Evolutionary conservation across 371 early-diverging fungal species (phyloP).

Genomic region (Racocetra persica): DNA sequence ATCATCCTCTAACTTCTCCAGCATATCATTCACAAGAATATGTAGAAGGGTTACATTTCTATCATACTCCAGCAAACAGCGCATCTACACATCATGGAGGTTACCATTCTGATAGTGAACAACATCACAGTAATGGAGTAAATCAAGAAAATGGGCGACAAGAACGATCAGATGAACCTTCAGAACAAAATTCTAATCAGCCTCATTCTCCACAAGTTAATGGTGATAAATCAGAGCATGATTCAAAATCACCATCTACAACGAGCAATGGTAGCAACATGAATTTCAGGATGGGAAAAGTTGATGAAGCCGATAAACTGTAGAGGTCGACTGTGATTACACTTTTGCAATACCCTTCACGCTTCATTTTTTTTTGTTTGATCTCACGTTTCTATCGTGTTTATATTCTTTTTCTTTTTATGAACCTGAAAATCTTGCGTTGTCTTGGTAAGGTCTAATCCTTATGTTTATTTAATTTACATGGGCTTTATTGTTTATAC

Average conservation of each 20-base stretch:
- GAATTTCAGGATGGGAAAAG: too few relatives aligned
- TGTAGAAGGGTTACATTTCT: constrained; percentile 29
- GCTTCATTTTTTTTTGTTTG: too few relatives aligned
- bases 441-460: too few relatives aligned
- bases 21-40: constrained; percentile 30
- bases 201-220: constrained; percentile 17
- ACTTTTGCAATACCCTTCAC: too few relatives aligned
- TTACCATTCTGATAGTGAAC: constrained; percentile 39
- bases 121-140: constrained; percentile 17
- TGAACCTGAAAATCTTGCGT: too few relatives aligned
- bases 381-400: too few relatives aligned
- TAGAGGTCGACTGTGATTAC: too few relatives aligned
- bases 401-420: too few relatives aligned
- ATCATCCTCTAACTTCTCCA: constrained; percentile 36
- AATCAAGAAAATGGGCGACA: constrained; percentile 5
- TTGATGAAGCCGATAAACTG: too few relatives aligned
- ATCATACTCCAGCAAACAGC: constrained; percentile 23
- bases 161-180: constrained; percentile 5
- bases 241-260: constrained; percentile 24
- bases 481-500: too few relatives aligned
- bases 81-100: constrained; percentile 37
- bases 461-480: too few relatives aligned
- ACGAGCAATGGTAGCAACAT: constrained; percentile 7
- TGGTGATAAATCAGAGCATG: constrained; percentile 10
- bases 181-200: background rate